Evolutionary conservation across 2,329 filamentous ascomycete genomes (phyloP), one percentile per base, ranked within the genome.

Genomic region (Fusarium multiceps): DNA sequence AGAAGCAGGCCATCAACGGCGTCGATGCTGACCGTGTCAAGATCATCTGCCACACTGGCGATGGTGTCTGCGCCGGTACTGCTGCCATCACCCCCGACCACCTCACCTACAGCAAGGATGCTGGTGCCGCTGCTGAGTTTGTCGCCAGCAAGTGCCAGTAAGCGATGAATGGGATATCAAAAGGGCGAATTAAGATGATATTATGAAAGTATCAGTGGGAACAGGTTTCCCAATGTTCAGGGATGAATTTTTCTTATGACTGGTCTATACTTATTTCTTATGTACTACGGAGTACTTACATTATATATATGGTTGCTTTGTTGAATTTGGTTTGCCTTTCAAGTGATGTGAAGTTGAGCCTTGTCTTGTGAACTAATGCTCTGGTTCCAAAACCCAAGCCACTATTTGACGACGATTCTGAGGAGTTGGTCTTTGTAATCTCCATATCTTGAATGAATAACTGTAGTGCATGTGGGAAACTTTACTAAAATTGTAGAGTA

Each of bases 11-110:
- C 18, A 48, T 75, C 49, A 57, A 74, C 51, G 73, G 73, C 10
- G 53, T 75, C n/a, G 23, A 55, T 23, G 42, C 63, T 23, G 64
- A 63, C 23, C 68, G 66, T 14, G 59, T 68, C 59, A 75, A 75
- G 63, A 69, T 80, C 40, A 74, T 80, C 63, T 80, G 78, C 70
- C 77, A 77, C 60, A 8, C 56, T 13, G 78, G 78, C 4, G 78
- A 80, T 63, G 70, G 69, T 59, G 78, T 80, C 56, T 80, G 78
- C 63, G 54, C 69, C 4, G 76, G 76, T 3, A 72, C 72, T 25
- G 73, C 66, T 32, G 59, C 74, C 32, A 74, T 78, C 21, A 76
- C 70, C 11, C 37, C 68, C 6, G 71, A 67, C 6, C 77, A 78
- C 61, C 64, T 72, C 43, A 74, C 71, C 20, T 78, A 78, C 50